Conservation (phyloP, 495 filamentous ascomycete species). For the Aspergillus ostianus region DNA sequence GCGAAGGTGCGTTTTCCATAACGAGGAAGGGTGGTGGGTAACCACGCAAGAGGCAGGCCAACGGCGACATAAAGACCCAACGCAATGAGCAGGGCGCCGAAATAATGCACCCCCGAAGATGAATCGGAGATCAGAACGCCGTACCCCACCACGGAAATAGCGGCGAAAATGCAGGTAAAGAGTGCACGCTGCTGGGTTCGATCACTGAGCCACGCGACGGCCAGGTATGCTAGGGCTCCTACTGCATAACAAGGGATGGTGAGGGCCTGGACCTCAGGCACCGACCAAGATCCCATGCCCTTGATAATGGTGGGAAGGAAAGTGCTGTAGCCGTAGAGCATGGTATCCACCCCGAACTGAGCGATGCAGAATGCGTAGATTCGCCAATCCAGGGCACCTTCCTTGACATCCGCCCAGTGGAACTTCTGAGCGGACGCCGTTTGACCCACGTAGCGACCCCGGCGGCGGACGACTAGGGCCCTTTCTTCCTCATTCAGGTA, state of each 20-base stretch:
- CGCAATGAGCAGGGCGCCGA: constrained; percentile 69
- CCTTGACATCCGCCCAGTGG: constrained; percentile 52
- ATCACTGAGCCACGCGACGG: constrained; percentile 61
- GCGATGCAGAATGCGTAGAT: constrained; percentile 64
- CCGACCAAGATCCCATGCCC: constrained; percentile 60
- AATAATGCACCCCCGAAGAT: constrained; percentile 63
- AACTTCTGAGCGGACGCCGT: constrained; percentile 62
- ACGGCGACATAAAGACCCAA: constrained; percentile 69
- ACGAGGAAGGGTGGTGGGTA: constrained; percentile 56
- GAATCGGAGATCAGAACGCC: constrained; percentile 60
- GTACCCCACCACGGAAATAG: constrained; percentile 65
- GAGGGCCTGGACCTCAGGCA: constrained; percentile 66
- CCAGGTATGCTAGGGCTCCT: constrained; percentile 64
- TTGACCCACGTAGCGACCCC: constrained; percentile 52
- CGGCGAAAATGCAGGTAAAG: constrained; percentile 56
- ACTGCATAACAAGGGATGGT: constrained; percentile 75
- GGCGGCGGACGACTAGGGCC: constrained; percentile 42
- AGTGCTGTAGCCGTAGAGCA: constrained; percentile 75
- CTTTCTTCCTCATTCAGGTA: constrained; percentile 64
- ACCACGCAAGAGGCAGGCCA: constrained; percentile 69
- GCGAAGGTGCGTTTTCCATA: constrained; percentile 73
- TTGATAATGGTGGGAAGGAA: constrained; percentile 79
- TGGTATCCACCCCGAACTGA: constrained; percentile 66
- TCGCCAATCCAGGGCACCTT: constrained; percentile 61
- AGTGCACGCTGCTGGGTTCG: constrained; percentile 57